Conservation (phyloP, 768 basidiomycete species). For the Collybiopsis luxurians region DNA sequence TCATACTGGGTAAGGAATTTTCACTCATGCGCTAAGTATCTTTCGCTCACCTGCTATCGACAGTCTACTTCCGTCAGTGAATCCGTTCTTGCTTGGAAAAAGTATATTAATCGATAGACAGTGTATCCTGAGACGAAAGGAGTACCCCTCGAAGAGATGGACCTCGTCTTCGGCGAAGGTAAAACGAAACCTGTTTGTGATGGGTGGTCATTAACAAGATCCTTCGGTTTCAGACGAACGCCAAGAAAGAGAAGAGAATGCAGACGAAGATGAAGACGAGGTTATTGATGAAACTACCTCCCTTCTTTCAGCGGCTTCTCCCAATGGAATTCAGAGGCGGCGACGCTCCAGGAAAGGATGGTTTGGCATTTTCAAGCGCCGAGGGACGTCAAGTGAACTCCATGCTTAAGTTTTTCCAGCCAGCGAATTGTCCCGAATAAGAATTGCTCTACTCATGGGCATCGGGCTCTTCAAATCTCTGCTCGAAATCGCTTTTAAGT, state of each 20-base stretch:
- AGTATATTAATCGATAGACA: conserved; percentile 20
- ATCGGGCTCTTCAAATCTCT: no score
- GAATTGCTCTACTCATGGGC: neutral
- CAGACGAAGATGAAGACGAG: conserved; percentile 52
- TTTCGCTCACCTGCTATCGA: conserved; percentile 4
- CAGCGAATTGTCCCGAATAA: conserved; percentile 20
- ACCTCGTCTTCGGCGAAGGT: conserved; percentile 88
- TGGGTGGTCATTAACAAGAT: neutral
- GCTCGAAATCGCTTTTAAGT: no score
- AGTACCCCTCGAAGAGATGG: conserved; percentile 88
- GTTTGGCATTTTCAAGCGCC: conserved; percentile 46
- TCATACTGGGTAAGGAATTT: conserved; percentile 60
- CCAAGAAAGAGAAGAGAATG: conserved; percentile 65
- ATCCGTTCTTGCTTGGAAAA: no score
- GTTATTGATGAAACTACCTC: conserved; percentile 35
- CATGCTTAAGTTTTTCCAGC: neutral
- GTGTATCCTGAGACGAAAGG: conserved; percentile 89
- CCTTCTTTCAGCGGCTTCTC: conserved; percentile 24
- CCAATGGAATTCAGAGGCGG: conserved; percentile 25
- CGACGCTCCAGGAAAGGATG: conserved; percentile 34
- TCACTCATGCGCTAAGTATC: conserved; percentile 1
- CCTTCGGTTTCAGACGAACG: conserved; percentile 25
- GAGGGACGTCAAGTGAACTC: neutral
- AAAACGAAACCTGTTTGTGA: neutral
- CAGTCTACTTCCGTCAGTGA: conserved; percentile 75